Evolutionary conservation across 306 rosid genomes (phyloP).

Genomic region (Prunus armeniaca): DNA sequence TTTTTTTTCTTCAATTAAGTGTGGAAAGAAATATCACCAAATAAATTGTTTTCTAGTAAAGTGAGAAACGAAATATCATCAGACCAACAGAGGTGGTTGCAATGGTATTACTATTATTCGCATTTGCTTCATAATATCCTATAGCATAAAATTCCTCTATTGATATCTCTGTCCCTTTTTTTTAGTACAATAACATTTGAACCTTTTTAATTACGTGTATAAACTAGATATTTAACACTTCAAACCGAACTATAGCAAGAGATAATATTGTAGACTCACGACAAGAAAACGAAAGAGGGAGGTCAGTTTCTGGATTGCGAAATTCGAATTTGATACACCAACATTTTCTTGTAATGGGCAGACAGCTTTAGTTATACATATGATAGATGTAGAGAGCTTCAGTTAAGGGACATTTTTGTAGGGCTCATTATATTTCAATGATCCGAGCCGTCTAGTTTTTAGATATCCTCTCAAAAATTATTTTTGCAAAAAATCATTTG

Average conservation of each 20-base stretch:
- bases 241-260: not conserved
- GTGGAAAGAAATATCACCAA: too few species aligned
- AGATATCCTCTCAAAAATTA: accelerated
- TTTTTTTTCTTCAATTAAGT: too few species aligned
- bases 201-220: not conserved
- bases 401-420: too few species aligned
- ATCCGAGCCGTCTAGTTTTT: too few species aligned
- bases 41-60: too few species aligned
- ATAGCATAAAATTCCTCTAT: not conserved
- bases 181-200: not conserved
- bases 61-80: too few species aligned
- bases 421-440: too few species aligned
- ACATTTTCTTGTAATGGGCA: not conserved
- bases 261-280: not conserved
- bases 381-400: too few species aligned
- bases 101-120: too few species aligned
- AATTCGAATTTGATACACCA: not conserved
- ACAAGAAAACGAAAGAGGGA: not conserved
- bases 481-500: accelerated
- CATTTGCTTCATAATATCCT: not conserved
- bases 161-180: not conserved
- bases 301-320: not conserved
- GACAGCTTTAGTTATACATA: not conserved
- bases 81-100: too few species aligned
- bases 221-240: not conserved